phyloP scores from a whole-genome alignment of 352 stramenopile genomes.

The Phytophthora quininea region DNA sequence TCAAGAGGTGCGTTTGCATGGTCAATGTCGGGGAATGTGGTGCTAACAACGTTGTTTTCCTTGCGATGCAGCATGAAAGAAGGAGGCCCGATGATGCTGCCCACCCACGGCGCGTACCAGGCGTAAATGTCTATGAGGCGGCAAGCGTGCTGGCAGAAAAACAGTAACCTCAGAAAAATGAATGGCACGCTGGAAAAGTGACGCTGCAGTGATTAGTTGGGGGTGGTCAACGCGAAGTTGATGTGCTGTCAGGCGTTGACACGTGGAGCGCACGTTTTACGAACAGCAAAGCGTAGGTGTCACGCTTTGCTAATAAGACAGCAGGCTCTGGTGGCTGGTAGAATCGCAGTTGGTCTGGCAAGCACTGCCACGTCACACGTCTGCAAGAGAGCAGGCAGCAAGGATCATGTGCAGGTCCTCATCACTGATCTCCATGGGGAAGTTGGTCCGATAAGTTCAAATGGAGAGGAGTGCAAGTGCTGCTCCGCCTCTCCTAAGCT shows the following conservation, averaged over 20 bases:
- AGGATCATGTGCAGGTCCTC: no score
- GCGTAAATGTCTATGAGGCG: slow-evolving; percentile 43
- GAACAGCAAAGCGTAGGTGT: slow-evolving; percentile 19
- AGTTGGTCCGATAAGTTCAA: neutral
- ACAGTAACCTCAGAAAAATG: slow-evolving; percentile 28
- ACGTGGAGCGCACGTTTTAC: slow-evolving; percentile 17
- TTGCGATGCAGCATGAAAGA: slow-evolving; percentile 77
- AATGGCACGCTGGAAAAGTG: slow-evolving; percentile 23
- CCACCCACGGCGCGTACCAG: slow-evolving; percentile 91
- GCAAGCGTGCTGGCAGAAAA: slow-evolving; percentile 23
- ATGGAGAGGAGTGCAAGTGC: no score
- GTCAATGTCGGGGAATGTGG: neutral
- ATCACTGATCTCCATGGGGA: neutral
- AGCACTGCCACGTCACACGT: slow-evolving; percentile 8
- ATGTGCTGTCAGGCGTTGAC: slow-evolving; percentile 1
- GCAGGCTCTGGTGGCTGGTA: slow-evolving; percentile 5
- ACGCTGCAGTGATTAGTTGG: slow-evolving; percentile 1
- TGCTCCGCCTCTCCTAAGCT: no score
- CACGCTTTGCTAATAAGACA: neutral
- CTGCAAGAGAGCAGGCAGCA: slow-evolving; percentile 11
- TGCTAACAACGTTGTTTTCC: slow-evolving; percentile 7
- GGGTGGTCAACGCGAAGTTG: slow-evolving; percentile 11
- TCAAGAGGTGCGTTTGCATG: slow-evolving; percentile 79
- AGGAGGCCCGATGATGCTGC: slow-evolving; percentile 88
- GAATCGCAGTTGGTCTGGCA: slow-evolving; percentile 3